Conservation (phyloP, 2,329 filamentous ascomycete species). For the Xylogone sp. region DNA sequence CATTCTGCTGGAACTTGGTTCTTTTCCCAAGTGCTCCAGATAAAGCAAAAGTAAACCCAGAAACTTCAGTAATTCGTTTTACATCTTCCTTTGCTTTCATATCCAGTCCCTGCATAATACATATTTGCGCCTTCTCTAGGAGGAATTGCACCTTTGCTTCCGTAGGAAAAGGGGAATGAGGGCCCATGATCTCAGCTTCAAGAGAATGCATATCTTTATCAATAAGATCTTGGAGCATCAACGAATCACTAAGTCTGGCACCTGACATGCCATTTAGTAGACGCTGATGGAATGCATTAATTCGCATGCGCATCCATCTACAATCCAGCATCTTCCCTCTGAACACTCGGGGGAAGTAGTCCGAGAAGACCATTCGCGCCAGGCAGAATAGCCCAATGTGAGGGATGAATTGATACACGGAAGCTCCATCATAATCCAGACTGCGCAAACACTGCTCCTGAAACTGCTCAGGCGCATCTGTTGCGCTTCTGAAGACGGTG, state of each 20-base stretch:
- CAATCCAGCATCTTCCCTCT: conserved; percentile 19
- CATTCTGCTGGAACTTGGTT: conserved; percentile 75
- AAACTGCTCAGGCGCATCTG: conserved; percentile 8
- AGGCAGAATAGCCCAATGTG: conserved; percentile 80
- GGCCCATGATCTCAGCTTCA: conserved; percentile 37
- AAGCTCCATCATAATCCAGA: conserved; percentile 78
- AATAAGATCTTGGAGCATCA: conserved; percentile 55
- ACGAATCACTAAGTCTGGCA: conserved; percentile 46
- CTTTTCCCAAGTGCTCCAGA: conserved; percentile 85
- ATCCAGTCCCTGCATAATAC: conserved; percentile 81
- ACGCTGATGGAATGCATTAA: conserved; percentile 70
- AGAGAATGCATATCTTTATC: conserved; percentile 53
- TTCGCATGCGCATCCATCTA: conserved; percentile 54
- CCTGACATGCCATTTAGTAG: conserved; percentile 40
- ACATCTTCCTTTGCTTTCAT: conserved; percentile 69
- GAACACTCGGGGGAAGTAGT: conserved; percentile 25
- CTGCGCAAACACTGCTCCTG: conserved; percentile 60
- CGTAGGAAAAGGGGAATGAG: conserved; percentile 33
- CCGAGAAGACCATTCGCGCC: conserved; percentile 50
- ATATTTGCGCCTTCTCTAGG: conserved; percentile 77
- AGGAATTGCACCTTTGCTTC: conserved; percentile 66
- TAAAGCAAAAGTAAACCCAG: conserved; percentile 75
- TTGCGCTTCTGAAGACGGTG: conserved; percentile 32
- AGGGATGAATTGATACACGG: conserved; percentile 80
- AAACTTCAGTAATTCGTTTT: conserved; percentile 59